These are phyloP conservation scores for Cytidiella melzeri DNA, from an alignment of 768 basidiomycete genomes.

Conservation along the genomic window DNA sequence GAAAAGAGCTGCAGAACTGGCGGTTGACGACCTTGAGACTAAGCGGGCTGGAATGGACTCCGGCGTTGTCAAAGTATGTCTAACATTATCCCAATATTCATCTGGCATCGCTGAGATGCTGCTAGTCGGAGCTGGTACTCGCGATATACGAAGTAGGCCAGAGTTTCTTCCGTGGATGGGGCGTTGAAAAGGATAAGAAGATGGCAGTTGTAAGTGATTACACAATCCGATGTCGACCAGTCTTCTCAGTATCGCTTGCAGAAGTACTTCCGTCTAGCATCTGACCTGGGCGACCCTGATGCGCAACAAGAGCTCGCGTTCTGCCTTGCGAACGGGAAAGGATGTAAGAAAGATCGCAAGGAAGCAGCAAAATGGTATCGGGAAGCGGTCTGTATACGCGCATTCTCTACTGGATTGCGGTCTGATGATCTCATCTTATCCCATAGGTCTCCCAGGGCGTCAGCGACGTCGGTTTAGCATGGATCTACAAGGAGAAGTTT, in stretches of 20 bases:
- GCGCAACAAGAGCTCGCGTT: constrained; percentile 85
- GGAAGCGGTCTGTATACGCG: constrained; percentile 51
- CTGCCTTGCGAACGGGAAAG: constrained; percentile 80
- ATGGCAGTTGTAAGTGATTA: constrained; percentile 69
- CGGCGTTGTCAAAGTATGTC: constrained; percentile 46
- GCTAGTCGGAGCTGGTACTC: constrained; percentile 72
- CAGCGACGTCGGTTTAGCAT: constrained; percentile 80
- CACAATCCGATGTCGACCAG: not conserved
- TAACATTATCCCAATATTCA: not conserved
- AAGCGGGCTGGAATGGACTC: constrained; percentile 50
- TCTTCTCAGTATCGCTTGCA: constrained; percentile 20
- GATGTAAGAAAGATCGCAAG: constrained; percentile 83
- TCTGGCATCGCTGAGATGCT: not conserved
- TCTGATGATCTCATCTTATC: not conserved
- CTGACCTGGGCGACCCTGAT: constrained; percentile 78
- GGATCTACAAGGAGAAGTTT: constrained; percentile 91
- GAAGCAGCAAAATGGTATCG: constrained; percentile 89
- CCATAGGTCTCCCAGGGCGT: constrained; percentile 58
- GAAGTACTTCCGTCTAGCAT: constrained; percentile 83
- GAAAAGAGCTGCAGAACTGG: constrained; percentile 72
- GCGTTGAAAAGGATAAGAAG: constrained; percentile 79
- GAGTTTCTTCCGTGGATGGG: constrained; percentile 93
- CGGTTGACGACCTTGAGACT: constrained; percentile 69
- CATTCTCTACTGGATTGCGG: not conserved
- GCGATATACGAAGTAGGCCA: constrained; percentile 92